Base-by-base conservation (phyloP, 306 rosid genomes). In the Dicorynia guianensis region DNA sequence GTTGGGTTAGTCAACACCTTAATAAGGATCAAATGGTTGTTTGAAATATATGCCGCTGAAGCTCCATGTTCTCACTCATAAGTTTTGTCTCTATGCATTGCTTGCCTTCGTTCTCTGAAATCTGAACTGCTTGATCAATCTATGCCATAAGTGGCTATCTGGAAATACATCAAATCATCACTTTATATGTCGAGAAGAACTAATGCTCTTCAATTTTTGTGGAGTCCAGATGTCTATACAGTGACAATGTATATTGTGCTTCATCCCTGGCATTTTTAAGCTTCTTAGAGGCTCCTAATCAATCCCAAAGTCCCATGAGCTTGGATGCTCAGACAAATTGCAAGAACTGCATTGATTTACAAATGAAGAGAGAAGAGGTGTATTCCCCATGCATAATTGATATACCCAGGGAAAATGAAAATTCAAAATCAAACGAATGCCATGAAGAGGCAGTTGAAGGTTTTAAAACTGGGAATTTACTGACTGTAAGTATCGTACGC, bases 371-470 rank as follows among this genome's bases (percentile, higher is more conserved):
- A 5, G 69, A 74, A 63, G 91, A 84, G 75, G 74, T 66, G 60
- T 77, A 81, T 82, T 76, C 97, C 69, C 85, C 90, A 20, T 88
- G 91, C 82, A 73, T 89, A 69, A 83, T 91, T 39, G 90, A 91
- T 72, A 71, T 87, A 44, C 88, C 88, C 73, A 76, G 75, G 68
- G 93, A 81, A 67, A 89, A 83, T 70, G 90, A 84, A 57, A 74
- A 82, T 83, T 74, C 83, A 66, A 72, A 75, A 85, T 79, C 79
- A 55, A 73, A 89, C 40, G 89, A 87, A 74, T 71, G 85, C 61
- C 74, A 64, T 75, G 94, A 88, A 54, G 97, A 88, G 71, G 63
- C 81, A 52, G 74, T 85, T 46, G 97, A 83, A 80, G 83, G 84
- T 76, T 76, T 65, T 72, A 91, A 91, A 86, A 76, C 82, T 12